Evolutionary conservation across 176 grass and related monocot genomes (phyloP), one percentile per base, ranked within the genome.

Genomic region (Avena sativa): DNA sequence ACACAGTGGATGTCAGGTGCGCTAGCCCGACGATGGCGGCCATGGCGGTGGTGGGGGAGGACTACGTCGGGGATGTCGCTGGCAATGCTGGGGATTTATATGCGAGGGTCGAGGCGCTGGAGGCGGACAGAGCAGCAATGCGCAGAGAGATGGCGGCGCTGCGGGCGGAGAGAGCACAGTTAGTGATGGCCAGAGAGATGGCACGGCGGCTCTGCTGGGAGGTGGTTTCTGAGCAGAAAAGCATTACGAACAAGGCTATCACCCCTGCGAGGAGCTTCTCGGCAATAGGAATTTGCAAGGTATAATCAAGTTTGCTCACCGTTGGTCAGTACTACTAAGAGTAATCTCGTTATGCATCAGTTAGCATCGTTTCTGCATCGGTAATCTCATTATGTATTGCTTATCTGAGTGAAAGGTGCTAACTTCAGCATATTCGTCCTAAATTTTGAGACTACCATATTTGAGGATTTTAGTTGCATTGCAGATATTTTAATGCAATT

Each of bases 31-130:
- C 70, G 66, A 92, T 73, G 66, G 68, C 51, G 10, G 50, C 85
- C 43, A 23, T 73, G 76, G 67, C 86, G 2, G 83, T 90, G 87
- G 84, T 86, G 30, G 72, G 81, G 12, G 82, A 88, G 12, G 82
- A 88, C 21, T 85, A 79, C 43, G 67, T 83, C 19, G 83, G 84
- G 1, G 79, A 73, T 17, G 65, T 16, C 9, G 48, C 12, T 1
- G 62, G 84, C 59, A 86, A 78, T 50, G 69, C 82, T 0, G 88
- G 48, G 55, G 89, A 81, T 13, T 88, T 95, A 38, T 87, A 87
- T 34, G 82, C 81, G 11, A 98, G 93, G 80, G 74, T 95, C 23
- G 92, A 98, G 77, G 88, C 87, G 48, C 91, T 95, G 20, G 95
- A 98, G 76, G 90, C 87, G 1, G 91, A 93, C 82, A 93, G 91